phyloP scores from a whole-genome alignment of 208 protist species.

The Leishmania gerbilli region DNA sequence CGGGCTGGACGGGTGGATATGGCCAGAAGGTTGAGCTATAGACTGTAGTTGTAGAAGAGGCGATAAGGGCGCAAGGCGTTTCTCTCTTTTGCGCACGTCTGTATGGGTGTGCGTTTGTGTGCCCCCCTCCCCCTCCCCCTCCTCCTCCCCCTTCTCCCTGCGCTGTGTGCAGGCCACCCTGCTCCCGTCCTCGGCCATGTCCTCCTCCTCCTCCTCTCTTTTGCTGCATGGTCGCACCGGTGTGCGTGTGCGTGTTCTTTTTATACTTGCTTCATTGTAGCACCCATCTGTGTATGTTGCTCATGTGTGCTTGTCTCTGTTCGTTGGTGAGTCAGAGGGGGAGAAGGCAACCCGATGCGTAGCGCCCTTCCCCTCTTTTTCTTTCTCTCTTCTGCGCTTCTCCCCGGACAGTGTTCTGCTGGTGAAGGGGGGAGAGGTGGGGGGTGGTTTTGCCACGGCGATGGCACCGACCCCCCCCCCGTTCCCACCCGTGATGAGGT shows the following conservation, averaged over 20 bases:
- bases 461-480: not conserved
- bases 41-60: not conserved
- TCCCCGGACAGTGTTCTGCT: not conserved
- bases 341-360: not conserved
- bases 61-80: slow-evolving; percentile 6
- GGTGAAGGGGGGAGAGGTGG: not conserved
- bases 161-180: not conserved
- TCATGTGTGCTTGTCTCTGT: not conserved
- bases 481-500: not conserved
- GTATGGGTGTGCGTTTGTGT: not conserved
- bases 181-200: not conserved
- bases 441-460: not conserved
- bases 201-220: not conserved
- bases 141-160: not conserved
- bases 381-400: not conserved
- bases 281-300: not conserved
- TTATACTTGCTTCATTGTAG: not conserved
- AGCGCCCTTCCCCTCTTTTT: not conserved
- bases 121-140: not conserved
- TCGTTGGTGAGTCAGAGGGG: not conserved
- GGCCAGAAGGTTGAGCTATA: not conserved
- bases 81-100: not conserved
- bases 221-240: not conserved
- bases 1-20: not conserved
- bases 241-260: not conserved